phyloP scores from a whole-genome alignment of 2,329 filamentous ascomycete species.

The Aciculosporium take region DNA sequence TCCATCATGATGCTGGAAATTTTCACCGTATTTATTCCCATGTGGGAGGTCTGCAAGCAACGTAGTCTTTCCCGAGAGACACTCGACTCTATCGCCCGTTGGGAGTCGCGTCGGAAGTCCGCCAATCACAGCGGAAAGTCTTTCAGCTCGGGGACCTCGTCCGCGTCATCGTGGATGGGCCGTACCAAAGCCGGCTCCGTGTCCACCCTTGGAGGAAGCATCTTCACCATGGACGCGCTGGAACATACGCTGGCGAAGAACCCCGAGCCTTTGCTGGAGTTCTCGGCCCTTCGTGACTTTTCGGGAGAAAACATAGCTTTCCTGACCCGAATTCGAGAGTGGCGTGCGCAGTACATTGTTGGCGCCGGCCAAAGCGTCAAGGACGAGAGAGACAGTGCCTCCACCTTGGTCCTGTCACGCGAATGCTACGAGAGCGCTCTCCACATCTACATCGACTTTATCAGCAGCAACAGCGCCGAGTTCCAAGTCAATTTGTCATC shows the following conservation, averaged over 20 bases:
- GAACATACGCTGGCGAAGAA: conserved; percentile 43
- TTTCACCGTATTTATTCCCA: conserved; percentile 49
- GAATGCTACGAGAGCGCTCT: conserved; percentile 43
- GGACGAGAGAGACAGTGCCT: conserved; percentile 5
- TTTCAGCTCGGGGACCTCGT: conserved; percentile 19
- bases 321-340: conserved; percentile 38
- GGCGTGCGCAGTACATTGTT: conserved; percentile 18
- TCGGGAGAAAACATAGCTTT: conserved; percentile 57
- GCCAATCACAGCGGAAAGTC: conserved; percentile 18
- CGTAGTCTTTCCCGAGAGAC: conserved; percentile 32
- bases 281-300: conserved; percentile 49
- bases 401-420: conserved; percentile 22
- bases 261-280: conserved; percentile 42
- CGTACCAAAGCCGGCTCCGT: conserved; percentile 21
- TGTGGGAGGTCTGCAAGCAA: conserved; percentile 38
- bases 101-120: conserved; percentile 28
- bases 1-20: conserved; percentile 50
- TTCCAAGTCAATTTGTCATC: conserved; percentile 55
- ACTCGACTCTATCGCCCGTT: conserved; percentile 33
- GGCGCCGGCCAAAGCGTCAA: conserved; percentile 10
- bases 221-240: conserved; percentile 45
- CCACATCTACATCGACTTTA: conserved; percentile 46
- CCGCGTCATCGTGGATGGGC: conserved; percentile 22
- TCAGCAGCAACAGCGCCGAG: conserved; percentile 45
- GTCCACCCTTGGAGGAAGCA: conserved; percentile 25